A percentile compares a stretch with the other conserved stretches of the same genome.
Evolutionary conservation across 495 filamentous ascomycete genomes (phyloP).

Genomic region (Neurospora sp.): DNA sequence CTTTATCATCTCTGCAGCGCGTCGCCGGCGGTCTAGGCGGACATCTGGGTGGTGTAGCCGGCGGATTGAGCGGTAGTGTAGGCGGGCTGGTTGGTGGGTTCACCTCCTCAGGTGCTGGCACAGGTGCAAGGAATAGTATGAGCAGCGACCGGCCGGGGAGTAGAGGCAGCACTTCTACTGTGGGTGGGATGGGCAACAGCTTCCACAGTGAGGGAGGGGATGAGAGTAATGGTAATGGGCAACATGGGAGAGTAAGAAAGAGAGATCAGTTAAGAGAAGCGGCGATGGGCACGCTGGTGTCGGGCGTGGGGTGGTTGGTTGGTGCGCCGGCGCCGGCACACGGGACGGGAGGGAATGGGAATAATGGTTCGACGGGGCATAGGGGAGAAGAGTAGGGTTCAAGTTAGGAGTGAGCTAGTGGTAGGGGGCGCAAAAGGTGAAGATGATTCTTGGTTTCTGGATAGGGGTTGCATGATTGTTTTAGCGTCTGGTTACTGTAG

Average conservation of each 20-base stretch:
- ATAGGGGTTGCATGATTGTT: background rate
- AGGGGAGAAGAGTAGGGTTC: background rate
- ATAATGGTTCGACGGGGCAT: background rate
- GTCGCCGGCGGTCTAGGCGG: slow-evolving; percentile 5
- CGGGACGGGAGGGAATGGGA: background rate
- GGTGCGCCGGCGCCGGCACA: slow-evolving; percentile 50
- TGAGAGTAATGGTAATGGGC: slow-evolving; percentile 19
- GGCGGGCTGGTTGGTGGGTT: background rate
- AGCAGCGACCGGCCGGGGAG: background rate
- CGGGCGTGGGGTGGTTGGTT: slow-evolving; percentile 79
- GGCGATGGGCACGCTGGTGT: slow-evolving; percentile 60
- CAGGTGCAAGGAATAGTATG: background rate
- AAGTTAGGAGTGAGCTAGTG: background rate
- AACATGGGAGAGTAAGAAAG: slow-evolving; percentile 52
- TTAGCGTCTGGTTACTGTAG: background rate
- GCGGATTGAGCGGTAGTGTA: slow-evolving; percentile 4
- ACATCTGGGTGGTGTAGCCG: background rate
- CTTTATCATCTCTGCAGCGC: slow-evolving; percentile 34
- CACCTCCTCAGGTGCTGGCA: background rate
- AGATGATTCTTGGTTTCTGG: background rate
- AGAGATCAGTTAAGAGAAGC: slow-evolving; percentile 74
- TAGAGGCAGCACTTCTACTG: background rate
- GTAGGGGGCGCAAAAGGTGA: no score
- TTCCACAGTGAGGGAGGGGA: slow-evolving; percentile 2
- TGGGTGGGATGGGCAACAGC: background rate